These are phyloP conservation scores for Lotus japonicus DNA, from an alignment of 306 rosid species.

Conservation along the genomic window DNA sequence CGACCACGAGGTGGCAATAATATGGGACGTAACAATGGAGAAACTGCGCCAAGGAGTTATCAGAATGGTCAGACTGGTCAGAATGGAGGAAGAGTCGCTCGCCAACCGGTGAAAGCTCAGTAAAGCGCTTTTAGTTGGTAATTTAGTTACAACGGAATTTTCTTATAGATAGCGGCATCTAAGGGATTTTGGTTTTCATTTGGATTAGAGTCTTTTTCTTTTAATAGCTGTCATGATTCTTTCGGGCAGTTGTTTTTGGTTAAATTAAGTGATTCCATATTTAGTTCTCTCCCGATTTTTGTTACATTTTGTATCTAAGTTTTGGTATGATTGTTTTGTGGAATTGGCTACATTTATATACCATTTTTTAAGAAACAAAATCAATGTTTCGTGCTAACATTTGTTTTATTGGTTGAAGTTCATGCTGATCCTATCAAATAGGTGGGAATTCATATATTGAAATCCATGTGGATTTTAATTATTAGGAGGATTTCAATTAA, in stretches of 20 bases:
- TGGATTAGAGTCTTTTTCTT: conserved; percentile 5
- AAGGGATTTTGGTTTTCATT: conserved; percentile 7
- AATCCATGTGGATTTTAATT: too few relatives aligned
- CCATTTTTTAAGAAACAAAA: neutral
- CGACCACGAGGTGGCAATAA: conserved; percentile 37
- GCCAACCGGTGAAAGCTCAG: conserved; percentile 37
- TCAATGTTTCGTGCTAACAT: neutral
- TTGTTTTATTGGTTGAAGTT: too few relatives aligned
- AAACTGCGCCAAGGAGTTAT: conserved; percentile 28
- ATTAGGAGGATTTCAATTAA: too few relatives aligned
- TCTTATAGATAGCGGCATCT: conserved; percentile 33
- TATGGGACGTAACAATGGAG: conserved; percentile 36
- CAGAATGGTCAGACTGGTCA: conserved; percentile 51
- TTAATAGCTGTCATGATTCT: conserved; percentile 15
- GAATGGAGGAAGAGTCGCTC: conserved; percentile 42
- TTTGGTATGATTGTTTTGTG: conserved; percentile 30
- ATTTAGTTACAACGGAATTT: conserved; percentile 18
- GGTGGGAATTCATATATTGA: too few relatives aligned
- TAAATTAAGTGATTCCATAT: neutral
- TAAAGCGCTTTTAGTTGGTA: conserved; percentile 18
- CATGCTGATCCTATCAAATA: too few relatives aligned
- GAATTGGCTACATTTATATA: conserved; percentile 9
- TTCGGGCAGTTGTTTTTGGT: conserved; percentile 8
- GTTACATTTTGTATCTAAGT: conserved; percentile 26
- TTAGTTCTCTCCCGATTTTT: conserved; percentile 14